Percentiles rank a stretch among this genome's conserved stretches.
These are phyloP conservation scores for Apiospora rasikravindrae DNA, from an alignment of 2,329 filamentous ascomycete genomes.

Conservation along the genomic window DNA sequence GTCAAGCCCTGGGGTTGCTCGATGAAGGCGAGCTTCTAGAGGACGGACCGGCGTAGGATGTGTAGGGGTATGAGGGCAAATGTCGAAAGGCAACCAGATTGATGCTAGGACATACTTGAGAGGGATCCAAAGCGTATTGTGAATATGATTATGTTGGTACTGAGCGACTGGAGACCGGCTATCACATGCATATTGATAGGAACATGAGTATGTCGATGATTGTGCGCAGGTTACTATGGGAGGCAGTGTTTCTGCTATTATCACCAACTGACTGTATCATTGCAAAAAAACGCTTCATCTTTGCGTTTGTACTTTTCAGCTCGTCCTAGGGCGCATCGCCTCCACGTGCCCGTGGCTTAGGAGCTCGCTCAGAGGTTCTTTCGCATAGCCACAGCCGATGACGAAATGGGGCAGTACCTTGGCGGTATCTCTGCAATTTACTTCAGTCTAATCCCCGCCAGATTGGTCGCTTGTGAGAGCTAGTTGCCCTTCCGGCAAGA, in stretches of 20 bases:
- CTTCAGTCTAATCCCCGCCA: neutral
- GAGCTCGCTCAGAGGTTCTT: neutral
- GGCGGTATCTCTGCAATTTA: neutral
- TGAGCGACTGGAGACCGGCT: neutral
- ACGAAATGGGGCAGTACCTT: neutral
- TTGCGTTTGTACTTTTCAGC: neutral
- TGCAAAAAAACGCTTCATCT: neutral
- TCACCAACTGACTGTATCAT: neutral
- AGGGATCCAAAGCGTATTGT: neutral
- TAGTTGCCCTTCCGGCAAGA: neutral
- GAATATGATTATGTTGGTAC: neutral
- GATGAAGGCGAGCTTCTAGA: slow-evolving; percentile 55
- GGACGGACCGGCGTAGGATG: slow-evolving; percentile 30
- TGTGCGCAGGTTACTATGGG: neutral
- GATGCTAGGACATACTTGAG: neutral
- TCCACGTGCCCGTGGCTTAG: neutral
- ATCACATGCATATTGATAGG: neutral
- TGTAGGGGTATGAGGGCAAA: neutral
- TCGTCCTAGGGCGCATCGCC: neutral
- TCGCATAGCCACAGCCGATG: neutral
- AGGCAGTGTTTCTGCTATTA: neutral
- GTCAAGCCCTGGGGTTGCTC: slow-evolving; percentile 69
- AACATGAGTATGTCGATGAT: neutral
- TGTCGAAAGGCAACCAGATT: neutral
- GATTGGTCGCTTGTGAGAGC: neutral